These are phyloP conservation scores for Trametes maxima DNA, from an alignment of 768 basidiomycete genomes.

Conservation along the genomic window DNA sequence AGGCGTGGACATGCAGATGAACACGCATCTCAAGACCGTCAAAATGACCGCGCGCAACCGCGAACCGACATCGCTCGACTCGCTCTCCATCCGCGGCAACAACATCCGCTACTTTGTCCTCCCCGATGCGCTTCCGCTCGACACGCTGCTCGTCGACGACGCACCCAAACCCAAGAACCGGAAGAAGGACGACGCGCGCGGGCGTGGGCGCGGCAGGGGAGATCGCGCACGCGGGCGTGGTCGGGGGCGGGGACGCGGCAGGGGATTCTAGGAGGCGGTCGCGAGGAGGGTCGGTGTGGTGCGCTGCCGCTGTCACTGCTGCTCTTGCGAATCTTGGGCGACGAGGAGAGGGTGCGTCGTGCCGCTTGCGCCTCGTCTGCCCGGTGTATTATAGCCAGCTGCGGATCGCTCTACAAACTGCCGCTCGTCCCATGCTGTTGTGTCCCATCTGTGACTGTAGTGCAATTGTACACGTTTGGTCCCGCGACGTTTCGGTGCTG, in stretches of 20 bases:
- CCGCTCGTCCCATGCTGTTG: slow-evolving; percentile 11
- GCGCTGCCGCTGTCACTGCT: slow-evolving; percentile 5
- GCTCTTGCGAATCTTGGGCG: background rate
- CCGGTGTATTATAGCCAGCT: slow-evolving; percentile 19
- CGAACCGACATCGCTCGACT: slow-evolving; percentile 84
- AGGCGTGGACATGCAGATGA: slow-evolving; percentile 99
- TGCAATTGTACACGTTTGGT: slow-evolving; percentile 12
- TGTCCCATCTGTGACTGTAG: slow-evolving; percentile 12
- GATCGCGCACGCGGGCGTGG: slow-evolving; percentile 58
- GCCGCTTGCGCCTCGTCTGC: background rate
- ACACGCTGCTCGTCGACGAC: slow-evolving; percentile 96
- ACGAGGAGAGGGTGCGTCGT: background rate
- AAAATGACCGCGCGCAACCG: slow-evolving; percentile 94
- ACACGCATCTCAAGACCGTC: slow-evolving; percentile 96
- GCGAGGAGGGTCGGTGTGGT: background rate
- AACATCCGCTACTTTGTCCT: slow-evolving; percentile 96
- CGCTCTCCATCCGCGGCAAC: slow-evolving; percentile 93
- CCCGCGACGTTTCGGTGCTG: background rate
- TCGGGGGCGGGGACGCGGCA: slow-evolving; percentile 42
- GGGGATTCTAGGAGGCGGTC: slow-evolving; percentile 26
- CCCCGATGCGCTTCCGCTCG: slow-evolving; percentile 95
- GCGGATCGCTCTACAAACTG: slow-evolving; percentile 12
- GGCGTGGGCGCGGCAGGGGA: slow-evolving; percentile 60
- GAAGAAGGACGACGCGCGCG: slow-evolving; percentile 84
- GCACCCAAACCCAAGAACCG: slow-evolving; percentile 93